Percentiles rank a stretch among this genome's conserved stretches.
phyloP scores from a whole-genome alignment of 1,284 basidiomycete species.

The Malassezia furfur region DNA sequence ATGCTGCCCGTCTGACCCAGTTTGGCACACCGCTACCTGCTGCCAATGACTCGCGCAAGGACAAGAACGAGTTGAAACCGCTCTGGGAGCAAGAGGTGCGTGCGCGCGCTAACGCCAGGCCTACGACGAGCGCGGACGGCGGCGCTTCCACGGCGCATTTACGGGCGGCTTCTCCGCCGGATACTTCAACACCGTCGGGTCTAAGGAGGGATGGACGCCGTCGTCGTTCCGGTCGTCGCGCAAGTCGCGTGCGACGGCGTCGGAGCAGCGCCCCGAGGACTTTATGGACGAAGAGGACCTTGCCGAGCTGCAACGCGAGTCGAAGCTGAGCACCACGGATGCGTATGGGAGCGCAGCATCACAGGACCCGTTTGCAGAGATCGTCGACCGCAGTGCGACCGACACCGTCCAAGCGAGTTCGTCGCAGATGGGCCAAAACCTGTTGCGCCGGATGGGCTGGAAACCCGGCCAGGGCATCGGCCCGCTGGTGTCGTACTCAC shows the following conservation, averaged over 20 bases:
- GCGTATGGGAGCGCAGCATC: conserved; percentile 40
- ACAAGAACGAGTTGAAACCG: conserved; percentile 84
- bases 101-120: neutral
- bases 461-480: conserved; percentile 82
- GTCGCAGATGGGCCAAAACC: conserved; percentile 45
- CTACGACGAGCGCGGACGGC: conserved; percentile 77
- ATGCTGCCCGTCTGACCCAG: conserved; percentile 51
- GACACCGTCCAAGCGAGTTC: neutral
- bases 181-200: conserved; percentile 91
- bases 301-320: conserved; percentile 64
- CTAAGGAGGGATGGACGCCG: conserved; percentile 94
- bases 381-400: neutral
- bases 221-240: conserved; percentile 62
- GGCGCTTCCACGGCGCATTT: conserved; percentile 90
- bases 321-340: conserved; percentile 52
- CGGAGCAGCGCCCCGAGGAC: conserved; percentile 63
- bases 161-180: conserved; percentile 96
- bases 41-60: conserved; percentile 69
- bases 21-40: conserved; percentile 85
- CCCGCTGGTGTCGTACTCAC: conserved; percentile 69
- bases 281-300: conserved; percentile 99
- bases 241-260: conserved; percentile 40
- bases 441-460: conserved; percentile 94
- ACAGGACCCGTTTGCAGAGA: neutral
- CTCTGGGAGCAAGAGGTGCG: conserved; percentile 80